Evolutionary conservation across 768 basidiomycete species (phyloP).

Genomic region (Xerocomellus intermedius): DNA sequence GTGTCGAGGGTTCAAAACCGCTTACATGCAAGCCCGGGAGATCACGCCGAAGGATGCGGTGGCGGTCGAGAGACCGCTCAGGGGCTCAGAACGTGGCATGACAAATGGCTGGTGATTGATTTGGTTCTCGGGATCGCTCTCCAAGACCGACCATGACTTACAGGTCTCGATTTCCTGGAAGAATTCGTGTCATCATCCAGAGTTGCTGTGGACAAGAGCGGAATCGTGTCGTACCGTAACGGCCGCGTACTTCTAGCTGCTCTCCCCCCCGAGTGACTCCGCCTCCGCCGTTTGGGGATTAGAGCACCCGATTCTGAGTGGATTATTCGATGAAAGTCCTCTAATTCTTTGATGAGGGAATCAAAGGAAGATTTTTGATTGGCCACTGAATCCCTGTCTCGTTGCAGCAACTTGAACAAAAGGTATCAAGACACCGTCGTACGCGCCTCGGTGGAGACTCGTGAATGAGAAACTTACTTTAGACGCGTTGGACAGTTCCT

Average conservation of each 20-base stretch:
- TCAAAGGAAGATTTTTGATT: conserved; percentile 13
- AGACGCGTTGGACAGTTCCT: conserved; percentile 10
- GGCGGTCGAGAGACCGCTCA: conserved; percentile 1
- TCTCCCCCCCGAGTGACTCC: neutral
- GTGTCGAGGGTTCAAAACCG: neutral
- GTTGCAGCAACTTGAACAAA: conserved; percentile 9
- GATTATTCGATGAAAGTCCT: neutral
- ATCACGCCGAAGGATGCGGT: conserved; percentile 4
- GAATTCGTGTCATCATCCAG: neutral
- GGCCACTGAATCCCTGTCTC: conserved; percentile 5
- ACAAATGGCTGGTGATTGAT: neutral
- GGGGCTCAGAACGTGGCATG: neutral
- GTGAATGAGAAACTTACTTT: conserved; percentile 2
- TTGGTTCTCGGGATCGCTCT: neutral
- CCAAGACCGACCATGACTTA: neutral
- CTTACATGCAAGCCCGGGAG: conserved; percentile 9
- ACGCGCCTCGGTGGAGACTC: neutral
- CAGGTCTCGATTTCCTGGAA: conserved; percentile 9
- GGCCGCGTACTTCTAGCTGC: neutral
- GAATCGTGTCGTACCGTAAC: neutral
- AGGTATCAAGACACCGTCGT: neutral
- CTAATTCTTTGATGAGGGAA: conserved; percentile 9
- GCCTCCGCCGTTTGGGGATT: neutral
- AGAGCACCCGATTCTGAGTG: neutral
- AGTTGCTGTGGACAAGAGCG: neutral